Conservation (phyloP, 768 basidiomycete genomes). For the Thelephora ganbajun region DNA sequence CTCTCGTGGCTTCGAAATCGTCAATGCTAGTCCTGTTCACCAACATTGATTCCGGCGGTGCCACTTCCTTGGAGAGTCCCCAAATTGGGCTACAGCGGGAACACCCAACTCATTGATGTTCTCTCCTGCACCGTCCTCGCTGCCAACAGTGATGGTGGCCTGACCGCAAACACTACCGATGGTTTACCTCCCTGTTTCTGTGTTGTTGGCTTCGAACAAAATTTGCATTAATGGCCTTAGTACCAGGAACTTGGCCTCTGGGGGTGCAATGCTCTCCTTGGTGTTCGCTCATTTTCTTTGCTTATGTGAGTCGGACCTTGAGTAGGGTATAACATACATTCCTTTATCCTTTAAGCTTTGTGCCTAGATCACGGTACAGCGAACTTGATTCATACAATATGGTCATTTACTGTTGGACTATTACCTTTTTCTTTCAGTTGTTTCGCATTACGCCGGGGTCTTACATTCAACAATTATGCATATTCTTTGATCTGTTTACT, state of each 20-base stretch:
- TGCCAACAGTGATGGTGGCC: constrained; percentile 26
- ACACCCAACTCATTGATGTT: constrained; percentile 36
- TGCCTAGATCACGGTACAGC: no score
- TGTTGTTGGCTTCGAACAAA: background rate
- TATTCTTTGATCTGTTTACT: no score
- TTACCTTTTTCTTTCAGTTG: no score
- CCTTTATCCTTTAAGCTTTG: no score
- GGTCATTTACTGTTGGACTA: no score
- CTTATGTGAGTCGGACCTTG: no score
- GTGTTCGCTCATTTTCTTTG: no score
- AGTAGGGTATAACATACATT: no score
- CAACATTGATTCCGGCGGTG: constrained; percentile 31
- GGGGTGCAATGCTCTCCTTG: background rate
- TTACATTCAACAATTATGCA: no score
- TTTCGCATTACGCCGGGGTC: no score
- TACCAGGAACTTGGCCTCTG: background rate
- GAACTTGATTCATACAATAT: no score
- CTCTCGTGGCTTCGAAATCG: constrained; percentile 36
- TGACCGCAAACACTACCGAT: constrained; percentile 22
- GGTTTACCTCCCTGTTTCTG: constrained; percentile 16
- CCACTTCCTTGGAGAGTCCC: constrained; percentile 29
- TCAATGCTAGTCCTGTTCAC: constrained; percentile 44
- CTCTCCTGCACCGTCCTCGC: constrained; percentile 29
- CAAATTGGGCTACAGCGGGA: constrained; percentile 23
- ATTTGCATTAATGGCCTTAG: background rate